Base-by-base conservation (phyloP, 345 rosid species). In the Rhodamnia rubescens region DNA sequence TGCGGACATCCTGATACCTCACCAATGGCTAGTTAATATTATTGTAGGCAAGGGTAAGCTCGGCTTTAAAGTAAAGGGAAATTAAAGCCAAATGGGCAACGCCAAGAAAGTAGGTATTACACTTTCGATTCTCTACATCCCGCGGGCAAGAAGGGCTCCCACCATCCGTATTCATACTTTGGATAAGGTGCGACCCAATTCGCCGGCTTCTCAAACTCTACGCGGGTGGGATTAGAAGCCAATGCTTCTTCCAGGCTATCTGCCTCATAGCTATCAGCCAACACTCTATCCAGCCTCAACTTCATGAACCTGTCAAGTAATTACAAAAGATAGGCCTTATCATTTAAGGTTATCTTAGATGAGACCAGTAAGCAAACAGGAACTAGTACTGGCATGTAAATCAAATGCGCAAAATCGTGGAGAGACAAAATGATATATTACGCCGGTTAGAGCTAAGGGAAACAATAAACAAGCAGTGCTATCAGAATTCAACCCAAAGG, bases 141-240 rank as follows among this genome's bases (percentile, higher is more conserved):
- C 27, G 88, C 86, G 9, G 93, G 98, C 91, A 97, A 91, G 94
- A 97, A 94, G 29, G 94, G 64, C 49, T 94, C 96, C 98, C 99
- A 97, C 99, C 99, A 97, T 24, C 98, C 98, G 87, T 52, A 92
- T 84, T 95, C 96, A 52, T 97, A 97, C 92, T 97, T 97, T 1
- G 96, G 91, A 88, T 97, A 97, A 18, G 99, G 99, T 10, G 99
- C 99, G 83, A 91, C 91, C 99, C 99, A 97, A 32, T 92, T 95
- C 74, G 92, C 92, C 36, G 98, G 98, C 92, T 97, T 87, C 83
- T 92, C 96, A 80, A 97, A 97, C 91, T 93, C 90, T 8, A 97
- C 36, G 53, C 88, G 88, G 22, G 94, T 83, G 40, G 98, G 96
- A 88, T 89, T 95, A 14, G 93, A 94, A 51, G 97, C 98, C 85